Conservation (phyloP, 805 yeast genomes). For the Groenewaldozyma tartarivorans region DNA sequence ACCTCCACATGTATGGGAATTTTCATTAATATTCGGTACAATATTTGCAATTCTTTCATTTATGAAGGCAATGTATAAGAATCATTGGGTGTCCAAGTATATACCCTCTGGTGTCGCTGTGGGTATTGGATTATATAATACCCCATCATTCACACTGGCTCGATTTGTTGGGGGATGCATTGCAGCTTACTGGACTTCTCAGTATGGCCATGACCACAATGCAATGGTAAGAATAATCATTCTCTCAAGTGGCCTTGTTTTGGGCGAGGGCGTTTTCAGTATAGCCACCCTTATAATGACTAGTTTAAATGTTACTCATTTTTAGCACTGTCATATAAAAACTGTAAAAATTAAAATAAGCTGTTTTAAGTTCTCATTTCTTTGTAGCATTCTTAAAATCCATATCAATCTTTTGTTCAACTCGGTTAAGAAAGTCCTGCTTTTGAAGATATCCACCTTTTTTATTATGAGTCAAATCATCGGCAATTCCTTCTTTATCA, state of each 20-base stretch:
- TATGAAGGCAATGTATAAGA: slow-evolving; percentile 28
- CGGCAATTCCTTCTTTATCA: slow-evolving; percentile 73
- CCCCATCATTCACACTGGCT: slow-evolving; percentile 89
- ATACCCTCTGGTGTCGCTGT: slow-evolving; percentile 95
- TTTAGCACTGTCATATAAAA: slow-evolving; percentile 20
- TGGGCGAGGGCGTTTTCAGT: slow-evolving; percentile 91
- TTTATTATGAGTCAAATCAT: slow-evolving; percentile 70
- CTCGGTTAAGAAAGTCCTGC: slow-evolving; percentile 78
- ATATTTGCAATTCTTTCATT: slow-evolving; percentile 52
- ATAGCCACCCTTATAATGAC: slow-evolving; percentile 73
- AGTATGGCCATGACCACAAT: slow-evolving; percentile 24
- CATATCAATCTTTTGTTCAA: slow-evolving; percentile 49
- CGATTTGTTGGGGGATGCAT: slow-evolving; percentile 81
- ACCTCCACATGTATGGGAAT: slow-evolving; percentile 64
- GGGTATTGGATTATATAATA: slow-evolving; percentile 90
- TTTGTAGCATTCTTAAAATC: slow-evolving; percentile 36
- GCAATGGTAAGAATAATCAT: slow-evolving; percentile 71
- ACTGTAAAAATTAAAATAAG: not conserved
- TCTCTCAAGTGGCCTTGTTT: slow-evolving; percentile 80
- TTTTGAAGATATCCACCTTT: slow-evolving; percentile 87
- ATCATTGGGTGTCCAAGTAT: slow-evolving; percentile 30
- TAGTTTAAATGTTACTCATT: slow-evolving; percentile 55
- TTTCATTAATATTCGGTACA: slow-evolving; percentile 60
- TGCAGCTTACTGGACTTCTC: slow-evolving; percentile 39
- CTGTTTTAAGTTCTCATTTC: slow-evolving; percentile 7